Conservation (phyloP, 768 basidiomycete genomes). For the Exidia glandulosa region DNA sequence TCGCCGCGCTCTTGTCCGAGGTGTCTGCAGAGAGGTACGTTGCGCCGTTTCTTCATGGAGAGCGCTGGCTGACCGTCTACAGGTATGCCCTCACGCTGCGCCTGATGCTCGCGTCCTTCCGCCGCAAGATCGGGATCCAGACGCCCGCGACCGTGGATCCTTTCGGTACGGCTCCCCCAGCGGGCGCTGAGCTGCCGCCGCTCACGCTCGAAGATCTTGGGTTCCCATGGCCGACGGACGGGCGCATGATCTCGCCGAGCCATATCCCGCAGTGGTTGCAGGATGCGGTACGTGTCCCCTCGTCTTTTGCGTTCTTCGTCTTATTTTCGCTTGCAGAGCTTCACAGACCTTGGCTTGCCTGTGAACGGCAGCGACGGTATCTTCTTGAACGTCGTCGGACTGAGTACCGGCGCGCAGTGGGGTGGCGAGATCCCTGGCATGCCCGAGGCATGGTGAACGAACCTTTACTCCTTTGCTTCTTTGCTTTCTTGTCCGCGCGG, state of each 20-base stretch:
- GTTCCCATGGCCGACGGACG: constrained; percentile 49
- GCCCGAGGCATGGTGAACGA: constrained; percentile 72
- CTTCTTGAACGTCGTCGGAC: constrained; percentile 47
- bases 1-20: constrained; percentile 82
- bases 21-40: constrained; percentile 81
- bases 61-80: not conserved
- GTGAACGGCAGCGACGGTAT: constrained; percentile 85
- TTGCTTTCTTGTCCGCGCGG: not conserved
- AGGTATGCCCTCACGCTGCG: constrained; percentile 86
- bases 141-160: constrained; percentile 30
- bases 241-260: constrained; percentile 43
- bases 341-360: constrained; percentile 86
- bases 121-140: constrained; percentile 69
- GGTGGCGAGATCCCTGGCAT: constrained; percentile 60
- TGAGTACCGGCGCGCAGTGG: constrained; percentile 48
- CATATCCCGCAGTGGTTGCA: constrained; percentile 87
- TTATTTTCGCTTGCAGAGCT: constrained; percentile 37
- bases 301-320: not conserved
- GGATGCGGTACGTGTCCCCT: constrained; percentile 44
- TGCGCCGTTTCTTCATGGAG: not conserved
- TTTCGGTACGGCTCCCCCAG: constrained; percentile 42
- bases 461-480: not conserved
- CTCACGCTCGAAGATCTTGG: constrained; percentile 83
- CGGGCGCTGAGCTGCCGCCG: constrained; percentile 37
- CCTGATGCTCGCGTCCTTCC: constrained; percentile 86